phyloP scores from a whole-genome alignment of 495 filamentous ascomycete genomes.

The Aspergillus steynii region DNA sequence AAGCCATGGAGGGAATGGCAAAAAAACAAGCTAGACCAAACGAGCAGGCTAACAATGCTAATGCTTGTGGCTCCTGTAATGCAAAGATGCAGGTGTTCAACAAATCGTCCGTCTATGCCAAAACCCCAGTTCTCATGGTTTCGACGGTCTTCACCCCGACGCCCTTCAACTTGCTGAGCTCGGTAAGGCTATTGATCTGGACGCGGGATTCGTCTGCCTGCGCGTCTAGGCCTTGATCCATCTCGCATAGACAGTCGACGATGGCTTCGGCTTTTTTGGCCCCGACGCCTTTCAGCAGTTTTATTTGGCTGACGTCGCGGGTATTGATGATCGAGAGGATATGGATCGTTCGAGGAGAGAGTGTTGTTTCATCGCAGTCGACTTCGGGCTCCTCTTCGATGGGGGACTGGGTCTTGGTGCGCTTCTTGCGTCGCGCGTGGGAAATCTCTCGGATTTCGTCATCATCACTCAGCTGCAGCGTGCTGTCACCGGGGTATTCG shows the following conservation, averaged over 20 bases:
- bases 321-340: constrained; percentile 86
- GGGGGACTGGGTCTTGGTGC: constrained; percentile 32
- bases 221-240: constrained; percentile 34
- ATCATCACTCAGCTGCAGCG: constrained; percentile 23
- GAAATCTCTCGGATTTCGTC: constrained; percentile 39
- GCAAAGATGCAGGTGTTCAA: constrained; percentile 17
- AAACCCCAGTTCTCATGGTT: constrained; percentile 53
- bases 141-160: constrained; percentile 54
- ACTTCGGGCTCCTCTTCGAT: constrained; percentile 22
- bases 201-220: constrained; percentile 30
- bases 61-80: constrained; percentile 15
- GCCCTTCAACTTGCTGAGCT: constrained; percentile 51
- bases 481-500: constrained; percentile 26
- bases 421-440: constrained; percentile 42
- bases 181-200: constrained; percentile 42
- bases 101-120: constrained; percentile 25
- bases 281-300: constrained; percentile 65
- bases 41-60: constrained; percentile 8
- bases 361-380: constrained; percentile 33
- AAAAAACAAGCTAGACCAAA: constrained; percentile 13
- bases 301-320: constrained; percentile 66
- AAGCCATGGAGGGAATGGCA: not conserved
- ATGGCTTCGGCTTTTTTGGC: constrained; percentile 56
- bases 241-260: constrained; percentile 52
- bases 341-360: constrained; percentile 67